Percentiles rank a stretch among this genome's conserved stretches.
These are phyloP conservation scores for Rhodotorula taiwanensis DNA, from an alignment of 768 basidiomycete species.

Conservation along the genomic window DNA sequence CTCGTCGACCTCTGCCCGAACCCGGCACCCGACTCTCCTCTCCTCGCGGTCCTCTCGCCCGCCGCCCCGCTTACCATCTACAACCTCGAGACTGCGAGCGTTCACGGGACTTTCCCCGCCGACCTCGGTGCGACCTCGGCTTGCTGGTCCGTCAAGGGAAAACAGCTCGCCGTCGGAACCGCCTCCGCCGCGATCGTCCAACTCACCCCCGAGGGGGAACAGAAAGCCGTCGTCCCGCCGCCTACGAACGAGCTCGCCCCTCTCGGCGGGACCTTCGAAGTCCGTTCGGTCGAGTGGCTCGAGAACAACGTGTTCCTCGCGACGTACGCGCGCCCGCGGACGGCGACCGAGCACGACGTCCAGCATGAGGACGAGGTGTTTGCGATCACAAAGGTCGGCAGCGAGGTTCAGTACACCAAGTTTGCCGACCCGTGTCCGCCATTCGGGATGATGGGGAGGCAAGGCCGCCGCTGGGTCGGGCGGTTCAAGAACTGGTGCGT, in stretches of 20 bases:
- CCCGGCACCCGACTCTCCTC: slow-evolving; percentile 16
- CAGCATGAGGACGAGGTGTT: slow-evolving; percentile 44
- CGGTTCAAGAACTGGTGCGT: slow-evolving; percentile 26
- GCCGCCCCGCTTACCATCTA: slow-evolving; percentile 14
- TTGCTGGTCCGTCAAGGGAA: slow-evolving; percentile 49
- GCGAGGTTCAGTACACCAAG: slow-evolving; percentile 3
- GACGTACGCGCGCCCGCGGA: slow-evolving; percentile 39
- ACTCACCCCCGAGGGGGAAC: slow-evolving; percentile 45
- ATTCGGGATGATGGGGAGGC: slow-evolving; percentile 43
- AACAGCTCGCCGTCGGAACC: slow-evolving; percentile 46
- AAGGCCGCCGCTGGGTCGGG: slow-evolving; percentile 29
- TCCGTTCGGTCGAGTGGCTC: slow-evolving; percentile 44
- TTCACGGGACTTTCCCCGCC: slow-evolving; percentile 6
- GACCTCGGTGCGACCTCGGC: slow-evolving; percentile 32
- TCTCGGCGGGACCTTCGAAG: slow-evolving; percentile 1
- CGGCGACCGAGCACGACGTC: slow-evolving; percentile 32
- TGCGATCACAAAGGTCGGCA: slow-evolving; percentile 33
- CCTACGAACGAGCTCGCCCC: slow-evolving; percentile 38
- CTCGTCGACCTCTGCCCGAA: slow-evolving; percentile 36
- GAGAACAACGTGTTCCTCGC: slow-evolving; percentile 49
- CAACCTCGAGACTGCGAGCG: slow-evolving; percentile 13
- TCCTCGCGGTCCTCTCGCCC: slow-evolving; percentile 31
- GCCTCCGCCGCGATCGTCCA: slow-evolving; percentile 42
- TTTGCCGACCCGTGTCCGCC: slow-evolving; percentile 42
- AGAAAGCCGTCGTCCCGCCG: slow-evolving; percentile 43